Evolutionary conservation across 331 rosid genomes (phyloP), one percentile per base, ranked within the genome.

Genomic region (Pyrus hybrid): DNA sequence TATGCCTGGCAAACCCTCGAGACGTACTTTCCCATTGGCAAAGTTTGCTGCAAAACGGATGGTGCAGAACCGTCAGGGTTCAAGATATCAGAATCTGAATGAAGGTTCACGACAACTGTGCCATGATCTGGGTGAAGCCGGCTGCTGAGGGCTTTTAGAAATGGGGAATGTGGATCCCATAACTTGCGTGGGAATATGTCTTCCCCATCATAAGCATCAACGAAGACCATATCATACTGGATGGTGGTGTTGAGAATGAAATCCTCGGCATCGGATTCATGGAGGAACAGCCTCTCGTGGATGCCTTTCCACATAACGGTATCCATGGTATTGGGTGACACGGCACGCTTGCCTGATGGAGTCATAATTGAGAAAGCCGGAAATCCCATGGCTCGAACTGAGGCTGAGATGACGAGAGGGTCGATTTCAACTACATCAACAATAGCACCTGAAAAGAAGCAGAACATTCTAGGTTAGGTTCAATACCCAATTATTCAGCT

Each of bases 51-150:
- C 47, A 74, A 54, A 79, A 70, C 76, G 12, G 91, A 86, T 62
- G 90, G 87, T 63, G 66, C 77, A 26, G 89, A 88, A 32, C 91
- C 91, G 51, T 77, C 91, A 6, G 58, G 75, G 75, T 81, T 81
- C 80, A 81, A 47, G 71, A 80, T 17, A 47, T 90, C 93, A 56
- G 87, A 79, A 82, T 94, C 99, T 0, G 99, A 90, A 86, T 94
- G 99, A 77, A 92, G 96, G 85, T 94, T 94, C 74, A 94, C 97
- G 57, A 94, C 94, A 41, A 92, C 96, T 1, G 93, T 94, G 13
- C 99, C 99, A 30, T 92, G 99, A 68, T 85, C 66, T 1, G 97
- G 97, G 81, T 90, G 93, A 67, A 94, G 97, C 71, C 62, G 87
- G 76, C 63, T 83, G 54, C 84, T 82, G 45, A 94, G 92, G 58